These are phyloP conservation scores for Neurospora sp. DNA, from an alignment of 495 filamentous ascomycete species.

Conservation along the genomic window DNA sequence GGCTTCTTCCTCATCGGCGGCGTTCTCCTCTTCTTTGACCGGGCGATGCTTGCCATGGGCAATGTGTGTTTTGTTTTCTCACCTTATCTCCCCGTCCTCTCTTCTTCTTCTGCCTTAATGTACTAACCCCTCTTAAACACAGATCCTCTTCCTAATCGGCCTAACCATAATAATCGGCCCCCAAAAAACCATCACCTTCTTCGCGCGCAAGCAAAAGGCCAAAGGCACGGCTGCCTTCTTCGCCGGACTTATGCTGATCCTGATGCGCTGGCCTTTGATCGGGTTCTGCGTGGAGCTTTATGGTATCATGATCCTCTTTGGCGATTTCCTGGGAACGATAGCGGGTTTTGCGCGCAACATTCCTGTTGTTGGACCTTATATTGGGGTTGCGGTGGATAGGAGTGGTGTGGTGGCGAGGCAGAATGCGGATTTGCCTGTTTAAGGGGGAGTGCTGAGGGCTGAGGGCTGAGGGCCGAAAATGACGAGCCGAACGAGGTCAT, in stretches of 20 bases:
- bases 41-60: conserved; percentile 60
- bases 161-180: conserved; percentile 92
- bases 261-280: conserved; percentile 76
- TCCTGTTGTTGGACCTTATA: conserved; percentile 76
- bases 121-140: not conserved
- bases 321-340: conserved; percentile 91
- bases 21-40: conserved; percentile 92
- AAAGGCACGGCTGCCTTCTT: conserved; percentile 87
- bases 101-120: too few species aligned
- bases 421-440: conserved; percentile 71
- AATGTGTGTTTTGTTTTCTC: conserved; percentile 34
- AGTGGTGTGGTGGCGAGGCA: conserved; percentile 48
- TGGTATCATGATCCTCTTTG: conserved; percentile 86
- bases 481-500: not conserved
- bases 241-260: conserved; percentile 72
- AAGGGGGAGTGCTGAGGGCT: conserved; percentile 3
- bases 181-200: conserved; percentile 82
- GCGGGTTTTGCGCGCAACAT: conserved; percentile 74
- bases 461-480: not conserved
- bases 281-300: conserved; percentile 89
- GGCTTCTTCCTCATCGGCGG: conserved; percentile 89
- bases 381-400: conserved; percentile 57
- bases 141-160: conserved; percentile 96
- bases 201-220: conserved; percentile 82
- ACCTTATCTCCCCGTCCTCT: conserved; percentile 54